Conservation (phyloP, 495 filamentous ascomycete species). For the Bacidia rubella region DNA sequence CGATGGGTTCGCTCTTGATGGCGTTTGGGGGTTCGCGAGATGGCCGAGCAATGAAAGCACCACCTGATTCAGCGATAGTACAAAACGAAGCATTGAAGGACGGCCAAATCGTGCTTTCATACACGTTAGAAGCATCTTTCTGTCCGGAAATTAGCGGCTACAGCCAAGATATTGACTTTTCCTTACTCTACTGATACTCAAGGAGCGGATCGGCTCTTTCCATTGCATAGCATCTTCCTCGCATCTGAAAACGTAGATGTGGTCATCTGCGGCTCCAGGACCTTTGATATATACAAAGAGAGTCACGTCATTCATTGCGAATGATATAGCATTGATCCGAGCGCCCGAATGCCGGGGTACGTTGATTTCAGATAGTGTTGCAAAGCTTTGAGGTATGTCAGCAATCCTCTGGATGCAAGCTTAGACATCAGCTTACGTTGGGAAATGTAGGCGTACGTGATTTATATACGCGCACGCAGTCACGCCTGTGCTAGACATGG, state of each 20-base stretch:
- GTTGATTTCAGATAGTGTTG: neutral
- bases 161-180: neutral
- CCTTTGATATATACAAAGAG: neutral
- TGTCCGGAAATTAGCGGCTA: neutral
- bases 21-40: neutral
- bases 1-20: neutral
- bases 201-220: neutral
- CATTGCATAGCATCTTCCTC: neutral
- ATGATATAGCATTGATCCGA: neutral
- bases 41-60: neutral
- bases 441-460: neutral
- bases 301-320: neutral
- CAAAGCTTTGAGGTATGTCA: neutral
- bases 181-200: neutral
- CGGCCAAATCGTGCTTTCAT: neutral
- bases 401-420: neutral
- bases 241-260: neutral
- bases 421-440: neutral
- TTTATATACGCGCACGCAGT: neutral
- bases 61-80: neutral
- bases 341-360: neutral
- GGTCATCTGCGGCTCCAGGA: neutral
- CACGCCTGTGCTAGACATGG: neutral
- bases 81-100: neutral
- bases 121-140: neutral